Evolutionary conservation across 495 filamentous ascomycete genomes (phyloP), one percentile per base, ranked within the genome.

Genomic region (Lophiotrema nucula): DNA sequence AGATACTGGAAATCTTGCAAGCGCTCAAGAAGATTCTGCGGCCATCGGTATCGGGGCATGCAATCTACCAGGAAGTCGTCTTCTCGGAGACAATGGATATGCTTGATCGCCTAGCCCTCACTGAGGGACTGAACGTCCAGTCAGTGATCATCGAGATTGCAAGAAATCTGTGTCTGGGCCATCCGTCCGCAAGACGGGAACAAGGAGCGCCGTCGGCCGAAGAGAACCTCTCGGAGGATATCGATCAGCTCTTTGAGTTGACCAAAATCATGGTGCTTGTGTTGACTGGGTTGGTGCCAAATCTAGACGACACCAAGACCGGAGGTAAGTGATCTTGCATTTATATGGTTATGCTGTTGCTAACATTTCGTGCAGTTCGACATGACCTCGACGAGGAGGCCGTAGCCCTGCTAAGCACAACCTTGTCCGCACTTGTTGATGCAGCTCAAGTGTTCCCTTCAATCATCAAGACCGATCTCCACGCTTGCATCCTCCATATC

Each of bases 31-130:
- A 95, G 77, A 99, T 99, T 27, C 73, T 99, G 15, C 84, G 91
- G 28, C 93, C 93, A 11, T 85, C 90, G n/a, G 92, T 99, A 28
- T 92, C 92, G 31, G 93, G 93, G 8, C 90, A 95, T 69, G 92
- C 93, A 5, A 93, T 97, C 49, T 99, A 97, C 66, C 87, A 93
- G 62, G 91, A 96, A 47, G 88, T 88, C 35, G 88, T 99, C 48
- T 99, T 99, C 70, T 89, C 92, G 0, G 93, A 99, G 73, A 95
- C 95, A 1, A 95, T 96, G 85, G 93, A 99, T 60, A 81, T 93
- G 43, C 80, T 99, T 4, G 92, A 96, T 69, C 82, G 93, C n/a
- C 80, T 99, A 16, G 90, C 90, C 3, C 74, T 99, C 53, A 97
- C 92, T 0, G 93, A 97, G 67, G 85, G 84, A 2, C 80, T 90